These are phyloP conservation scores for Immersiporthe knoxdaviesiana DNA, from an alignment of 2,329 filamentous ascomycete species.

Conservation along the genomic window DNA sequence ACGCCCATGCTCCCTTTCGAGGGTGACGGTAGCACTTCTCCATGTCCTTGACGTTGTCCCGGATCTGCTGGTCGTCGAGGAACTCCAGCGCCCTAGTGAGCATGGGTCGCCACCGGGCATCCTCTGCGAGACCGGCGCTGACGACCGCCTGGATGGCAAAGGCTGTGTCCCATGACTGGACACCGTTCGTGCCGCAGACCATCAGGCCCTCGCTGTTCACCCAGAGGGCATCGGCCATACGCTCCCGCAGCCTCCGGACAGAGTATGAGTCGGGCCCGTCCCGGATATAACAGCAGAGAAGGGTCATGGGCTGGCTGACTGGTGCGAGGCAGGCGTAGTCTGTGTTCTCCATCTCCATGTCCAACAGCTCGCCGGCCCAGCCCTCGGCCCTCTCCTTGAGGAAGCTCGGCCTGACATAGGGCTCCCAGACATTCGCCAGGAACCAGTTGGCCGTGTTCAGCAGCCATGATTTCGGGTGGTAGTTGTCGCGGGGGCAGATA, in stretches of 20 bases:
- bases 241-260: slow-evolving; percentile 77
- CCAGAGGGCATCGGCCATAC: slow-evolving; percentile 87
- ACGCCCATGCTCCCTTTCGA: slow-evolving; percentile 93
- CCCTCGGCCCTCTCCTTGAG: slow-evolving; percentile 75
- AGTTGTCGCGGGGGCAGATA: slow-evolving; percentile 81
- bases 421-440: slow-evolving; percentile 78
- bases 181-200: slow-evolving; percentile 95
- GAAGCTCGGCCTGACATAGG: slow-evolving; percentile 69
- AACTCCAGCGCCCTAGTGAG: slow-evolving; percentile 81
- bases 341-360: slow-evolving; percentile 92
- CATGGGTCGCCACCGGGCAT: slow-evolving; percentile 81
- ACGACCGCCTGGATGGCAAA: slow-evolving; percentile 84
- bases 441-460: slow-evolving; percentile 79
- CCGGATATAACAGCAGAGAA: slow-evolving; percentile 80
- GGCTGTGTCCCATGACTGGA: slow-evolving; percentile 95
- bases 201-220: slow-evolving; percentile 91
- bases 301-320: slow-evolving; percentile 89
- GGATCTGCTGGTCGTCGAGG: slow-evolving; percentile 88
- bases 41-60: slow-evolving; percentile 78
- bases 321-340: slow-evolving; percentile 85
- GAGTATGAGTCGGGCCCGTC: slow-evolving; percentile 77
- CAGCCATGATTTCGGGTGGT: slow-evolving; percentile 87
- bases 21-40: slow-evolving; percentile 85
- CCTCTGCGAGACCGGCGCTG: slow-evolving; percentile 76
- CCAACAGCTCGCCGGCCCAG: slow-evolving; percentile 80